Evolutionary conservation across 2,329 filamentous ascomycete species (phyloP).

Genomic region (Aspergillus clavatus): DNA sequence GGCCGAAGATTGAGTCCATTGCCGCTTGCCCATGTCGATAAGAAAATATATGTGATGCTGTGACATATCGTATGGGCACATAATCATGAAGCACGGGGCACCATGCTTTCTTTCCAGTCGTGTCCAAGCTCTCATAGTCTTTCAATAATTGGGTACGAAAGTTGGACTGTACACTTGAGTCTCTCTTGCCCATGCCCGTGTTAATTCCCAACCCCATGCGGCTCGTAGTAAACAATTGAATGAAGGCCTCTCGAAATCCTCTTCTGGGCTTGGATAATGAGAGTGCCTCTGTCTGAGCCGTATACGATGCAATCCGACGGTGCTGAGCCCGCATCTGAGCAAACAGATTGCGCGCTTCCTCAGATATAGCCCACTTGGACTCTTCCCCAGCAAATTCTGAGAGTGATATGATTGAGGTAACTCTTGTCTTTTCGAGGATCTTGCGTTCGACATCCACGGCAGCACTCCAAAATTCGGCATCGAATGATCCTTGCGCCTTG

Average conservation of each 20-base stretch:
- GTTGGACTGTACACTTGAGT: neutral
- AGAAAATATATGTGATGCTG: neutral
- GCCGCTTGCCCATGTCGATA: slow-evolving; percentile 2
- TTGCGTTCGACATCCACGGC: slow-evolving; percentile 1
- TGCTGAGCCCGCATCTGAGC: slow-evolving; percentile 2
- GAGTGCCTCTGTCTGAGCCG: neutral
- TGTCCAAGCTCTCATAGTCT: slow-evolving; percentile 3
- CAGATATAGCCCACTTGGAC: slow-evolving; percentile 1
- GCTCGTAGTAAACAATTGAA: slow-evolving; percentile 4
- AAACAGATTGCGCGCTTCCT: slow-evolving; percentile 3
- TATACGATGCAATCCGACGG: neutral
- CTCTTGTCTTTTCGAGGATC: neutral
- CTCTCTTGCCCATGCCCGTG: slow-evolving; percentile 2
- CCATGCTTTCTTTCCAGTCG: neutral
- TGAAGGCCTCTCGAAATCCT: neutral
- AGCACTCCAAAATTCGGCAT: slow-evolving; percentile 3
- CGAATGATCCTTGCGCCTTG: neutral
- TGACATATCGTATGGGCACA: neutral
- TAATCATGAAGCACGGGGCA: slow-evolving; percentile 2
- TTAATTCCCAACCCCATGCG: slow-evolving; percentile 1
- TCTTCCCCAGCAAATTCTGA: slow-evolving; percentile 2
- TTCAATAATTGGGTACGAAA: neutral
- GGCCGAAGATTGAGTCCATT: slow-evolving; percentile 5
- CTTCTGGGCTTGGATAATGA: neutral
- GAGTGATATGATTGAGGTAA: slow-evolving; percentile 1